Percentiles rank a stretch among this genome's conserved stretches.
Evolutionary conservation across 495 filamentous ascomycete genomes (phyloP).

Genomic region (Penicillium alfredii): DNA sequence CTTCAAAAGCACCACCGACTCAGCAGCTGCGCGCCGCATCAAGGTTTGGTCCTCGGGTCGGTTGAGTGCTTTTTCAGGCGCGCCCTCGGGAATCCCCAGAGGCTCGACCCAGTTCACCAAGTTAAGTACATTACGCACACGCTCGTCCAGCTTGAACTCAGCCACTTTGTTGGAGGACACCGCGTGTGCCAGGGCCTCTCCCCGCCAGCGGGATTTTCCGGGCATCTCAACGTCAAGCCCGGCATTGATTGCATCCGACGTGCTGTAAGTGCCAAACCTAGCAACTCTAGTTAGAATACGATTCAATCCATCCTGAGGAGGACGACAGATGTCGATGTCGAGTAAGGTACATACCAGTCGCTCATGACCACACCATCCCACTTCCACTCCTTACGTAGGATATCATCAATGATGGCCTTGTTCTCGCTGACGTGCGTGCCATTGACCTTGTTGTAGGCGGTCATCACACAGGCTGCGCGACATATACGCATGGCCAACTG

Average conservation of each 20-base stretch:
- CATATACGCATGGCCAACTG: constrained; percentile 63
- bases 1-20: constrained; percentile 74
- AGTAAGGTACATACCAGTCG: constrained; percentile 70
- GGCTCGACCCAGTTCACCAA: constrained; percentile 58
- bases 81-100: constrained; percentile 54
- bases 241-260: constrained; percentile 59
- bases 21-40: constrained; percentile 59
- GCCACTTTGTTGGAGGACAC: constrained; percentile 54
- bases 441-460: constrained; percentile 70
- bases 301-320: too few species aligned
- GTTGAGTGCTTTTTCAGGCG: constrained; percentile 57
- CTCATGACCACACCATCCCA: constrained; percentile 66
- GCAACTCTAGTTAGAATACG: constrained; percentile 8
- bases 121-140: constrained; percentile 57
- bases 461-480: constrained; percentile 64
- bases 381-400: constrained; percentile 65
- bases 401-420: constrained; percentile 52
- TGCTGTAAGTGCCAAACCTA: constrained; percentile 61
- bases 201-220: constrained; percentile 60
- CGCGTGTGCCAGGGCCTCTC: constrained; percentile 52
- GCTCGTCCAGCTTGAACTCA: constrained; percentile 52
- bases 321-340: too few species aligned
- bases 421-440: constrained; percentile 66
- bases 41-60: constrained; percentile 59
- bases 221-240: constrained; percentile 75